phyloP scores from a whole-genome alignment of 306 rosid genomes.

The Arachis stenosperma region DNA sequence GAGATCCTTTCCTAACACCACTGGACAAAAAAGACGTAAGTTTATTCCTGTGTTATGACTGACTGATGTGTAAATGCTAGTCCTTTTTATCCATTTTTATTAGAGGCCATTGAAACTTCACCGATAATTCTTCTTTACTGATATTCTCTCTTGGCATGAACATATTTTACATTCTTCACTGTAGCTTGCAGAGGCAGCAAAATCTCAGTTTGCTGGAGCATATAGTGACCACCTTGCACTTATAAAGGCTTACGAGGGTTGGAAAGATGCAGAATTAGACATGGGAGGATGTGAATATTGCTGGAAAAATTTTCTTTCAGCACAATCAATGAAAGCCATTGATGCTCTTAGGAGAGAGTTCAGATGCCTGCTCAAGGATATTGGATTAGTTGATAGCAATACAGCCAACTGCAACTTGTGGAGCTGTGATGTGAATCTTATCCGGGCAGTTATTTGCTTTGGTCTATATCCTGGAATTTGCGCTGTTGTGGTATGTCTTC shows the following conservation, averaged over 20 bases:
- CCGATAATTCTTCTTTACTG: neutral
- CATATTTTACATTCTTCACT: conserved; percentile 35
- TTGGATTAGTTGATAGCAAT: conserved; percentile 73
- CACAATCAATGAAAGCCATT: conserved; percentile 90
- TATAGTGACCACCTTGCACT: conserved; percentile 94
- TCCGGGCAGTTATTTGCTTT: conserved; percentile 82
- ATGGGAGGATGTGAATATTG: conserved; percentile 83
- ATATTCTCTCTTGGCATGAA: conserved; percentile 10
- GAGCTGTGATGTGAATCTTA: conserved; percentile 73
- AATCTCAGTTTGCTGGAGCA: conserved; percentile 74
- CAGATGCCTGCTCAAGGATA: conserved; percentile 72
- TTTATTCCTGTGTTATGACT: conserved; percentile 27
- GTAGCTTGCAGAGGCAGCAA: conserved; percentile 97
- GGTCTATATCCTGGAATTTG: conserved; percentile 95
- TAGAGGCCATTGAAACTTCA: conserved; percentile 15
- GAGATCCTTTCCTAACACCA: conserved; percentile 92
- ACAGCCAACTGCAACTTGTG: conserved; percentile 58
- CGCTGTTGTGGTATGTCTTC: conserved; percentile 78
- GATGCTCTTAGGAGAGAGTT: conserved; percentile 89
- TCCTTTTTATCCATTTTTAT: neutral
- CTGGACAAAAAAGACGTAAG: conserved; percentile 93
- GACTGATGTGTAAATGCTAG: conserved; percentile 29
- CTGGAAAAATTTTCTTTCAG: conserved; percentile 91
- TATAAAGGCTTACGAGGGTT: conserved; percentile 81
- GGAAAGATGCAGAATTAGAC: conserved; percentile 85